Percentiles rank a stretch among this genome's conserved stretches.
phyloP scores from a whole-genome alignment of 768 basidiomycete species.

The Mycena rebaudengoi region DNA sequence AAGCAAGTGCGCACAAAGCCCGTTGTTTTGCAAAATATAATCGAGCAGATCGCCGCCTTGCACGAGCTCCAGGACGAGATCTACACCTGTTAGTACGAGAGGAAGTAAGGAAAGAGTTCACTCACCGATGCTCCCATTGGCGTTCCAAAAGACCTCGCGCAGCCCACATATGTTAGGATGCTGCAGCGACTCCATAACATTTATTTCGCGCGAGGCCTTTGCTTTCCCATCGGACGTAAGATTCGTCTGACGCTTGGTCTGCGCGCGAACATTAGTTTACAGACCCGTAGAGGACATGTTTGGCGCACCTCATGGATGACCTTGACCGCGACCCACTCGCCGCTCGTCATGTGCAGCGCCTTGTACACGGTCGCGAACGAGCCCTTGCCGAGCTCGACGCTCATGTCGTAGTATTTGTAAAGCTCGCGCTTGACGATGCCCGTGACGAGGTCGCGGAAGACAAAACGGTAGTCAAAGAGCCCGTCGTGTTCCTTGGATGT shows the following conservation, averaged over 20 bases:
- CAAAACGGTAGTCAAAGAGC: conserved; percentile 83
- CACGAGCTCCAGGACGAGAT: conserved; percentile 20
- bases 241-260: conserved; percentile 33
- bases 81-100: conserved; percentile 31
- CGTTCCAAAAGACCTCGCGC: conserved; percentile 65
- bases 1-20: neutral
- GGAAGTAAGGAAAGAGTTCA: conserved; percentile 36
- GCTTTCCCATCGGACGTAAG: conserved; percentile 31
- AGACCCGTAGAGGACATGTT: conserved; percentile 17
- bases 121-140: conserved; percentile 37
- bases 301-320: conserved; percentile 72
- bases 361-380: conserved; percentile 92
- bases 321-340: conserved; percentile 87
- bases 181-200: conserved; percentile 60
- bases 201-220: conserved; percentile 55
- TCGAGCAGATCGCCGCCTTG: conserved; percentile 14
- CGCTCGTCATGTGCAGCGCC: conserved; percentile 75
- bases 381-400: conserved; percentile 83
- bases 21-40: neutral
- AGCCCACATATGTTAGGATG: conserved; percentile 70
- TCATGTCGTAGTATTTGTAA: conserved; percentile 72
- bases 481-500: conserved; percentile 51
- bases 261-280: conserved; percentile 4
- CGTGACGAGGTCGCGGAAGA: conserved; percentile 71
- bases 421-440: conserved; percentile 61